These are phyloP conservation scores for Monosporozyma servazzii DNA, from an alignment of 805 yeast genomes.

Conservation along the genomic window DNA sequence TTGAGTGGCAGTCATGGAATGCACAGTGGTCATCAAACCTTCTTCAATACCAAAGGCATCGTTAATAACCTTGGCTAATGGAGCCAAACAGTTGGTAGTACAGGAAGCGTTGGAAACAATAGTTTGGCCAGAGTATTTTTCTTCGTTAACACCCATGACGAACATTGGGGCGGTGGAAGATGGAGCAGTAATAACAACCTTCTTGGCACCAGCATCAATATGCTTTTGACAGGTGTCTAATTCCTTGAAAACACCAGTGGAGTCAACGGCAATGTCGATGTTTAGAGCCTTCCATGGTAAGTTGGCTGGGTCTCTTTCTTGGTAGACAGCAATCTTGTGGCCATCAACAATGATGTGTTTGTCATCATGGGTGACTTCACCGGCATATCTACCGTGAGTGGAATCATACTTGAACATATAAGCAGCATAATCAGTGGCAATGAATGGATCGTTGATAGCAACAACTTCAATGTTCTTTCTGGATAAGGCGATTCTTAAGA, in stretches of 20 bases:
- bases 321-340: slow-evolving; percentile 40
- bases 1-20: slow-evolving; percentile 64
- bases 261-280: slow-evolving; percentile 58
- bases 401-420: slow-evolving; percentile 72
- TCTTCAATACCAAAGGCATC: slow-evolving; percentile 60
- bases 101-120: slow-evolving; percentile 65
- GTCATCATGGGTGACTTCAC: slow-evolving; percentile 48
- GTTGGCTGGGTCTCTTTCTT: slow-evolving; percentile 58
- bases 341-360: slow-evolving; percentile 47
- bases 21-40: slow-evolving; percentile 70
- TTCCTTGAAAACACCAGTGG: slow-evolving; percentile 65
- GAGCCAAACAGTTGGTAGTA: slow-evolving; percentile 69
- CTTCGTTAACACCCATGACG: slow-evolving; percentile 62
- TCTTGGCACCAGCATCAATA: slow-evolving; percentile 65
- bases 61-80: slow-evolving; percentile 60
- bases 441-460: slow-evolving; percentile 64
- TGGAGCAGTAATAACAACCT: slow-evolving; percentile 65
- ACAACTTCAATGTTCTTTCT: slow-evolving; percentile 49
- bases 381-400: slow-evolving; percentile 56
- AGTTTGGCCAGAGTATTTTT: slow-evolving; percentile 47
- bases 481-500: slow-evolving; percentile 49
- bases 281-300: slow-evolving; percentile 60
- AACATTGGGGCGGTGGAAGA: slow-evolving; percentile 66
- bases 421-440: slow-evolving; percentile 58
- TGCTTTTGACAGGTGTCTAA: slow-evolving; percentile 59